phyloP scores from a whole-genome alignment of 768 basidiomycete genomes.

The Tephrocybe sp. region DNA sequence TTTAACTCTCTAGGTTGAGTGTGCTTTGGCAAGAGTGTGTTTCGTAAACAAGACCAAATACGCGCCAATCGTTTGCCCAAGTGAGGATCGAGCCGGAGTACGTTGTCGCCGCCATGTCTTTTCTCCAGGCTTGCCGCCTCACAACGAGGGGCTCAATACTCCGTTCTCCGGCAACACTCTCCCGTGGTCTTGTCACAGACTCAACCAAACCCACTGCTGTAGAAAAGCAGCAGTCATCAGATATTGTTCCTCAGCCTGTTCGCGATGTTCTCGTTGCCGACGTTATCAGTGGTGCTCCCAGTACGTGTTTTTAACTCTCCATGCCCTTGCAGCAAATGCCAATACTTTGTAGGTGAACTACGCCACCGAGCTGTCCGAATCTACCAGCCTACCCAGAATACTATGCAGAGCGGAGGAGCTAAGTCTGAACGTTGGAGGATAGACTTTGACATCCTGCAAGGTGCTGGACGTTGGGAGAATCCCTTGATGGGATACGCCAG shows the following conservation, averaged over 20 bases:
- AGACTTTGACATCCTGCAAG: constrained; percentile 90
- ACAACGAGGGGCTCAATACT: constrained; percentile 21
- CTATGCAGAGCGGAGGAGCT: constrained; percentile 90
- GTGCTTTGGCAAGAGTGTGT: not conserved
- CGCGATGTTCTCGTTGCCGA: constrained; percentile 77
- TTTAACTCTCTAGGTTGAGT: not conserved
- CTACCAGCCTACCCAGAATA: constrained; percentile 89
- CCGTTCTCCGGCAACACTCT: constrained; percentile 16
- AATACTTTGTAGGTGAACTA: constrained; percentile 59
- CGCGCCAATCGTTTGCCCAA: not conserved
- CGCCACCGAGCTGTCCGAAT: constrained; percentile 87
- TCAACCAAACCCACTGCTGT: constrained; percentile 25
- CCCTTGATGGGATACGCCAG: constrained; percentile 96
- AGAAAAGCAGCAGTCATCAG: constrained; percentile 28
- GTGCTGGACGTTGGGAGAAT: constrained; percentile 95
- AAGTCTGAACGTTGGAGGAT: constrained; percentile 90
- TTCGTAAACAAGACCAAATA: constrained; percentile 10
- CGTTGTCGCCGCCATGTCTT: constrained; percentile 41
- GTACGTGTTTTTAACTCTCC: constrained; percentile 38
- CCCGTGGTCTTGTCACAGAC: constrained; percentile 30
- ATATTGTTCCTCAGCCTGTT: constrained; percentile 40
- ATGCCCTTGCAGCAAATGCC: not conserved
- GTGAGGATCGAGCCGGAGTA: constrained; percentile 7
- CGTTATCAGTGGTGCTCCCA: constrained; percentile 80
- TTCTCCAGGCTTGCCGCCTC: constrained; percentile 43